Evolutionary conservation across 2,329 filamentous ascomycete genomes (phyloP), one percentile per base, ranked within the genome.

Genomic region (Elsinoe perseae): DNA sequence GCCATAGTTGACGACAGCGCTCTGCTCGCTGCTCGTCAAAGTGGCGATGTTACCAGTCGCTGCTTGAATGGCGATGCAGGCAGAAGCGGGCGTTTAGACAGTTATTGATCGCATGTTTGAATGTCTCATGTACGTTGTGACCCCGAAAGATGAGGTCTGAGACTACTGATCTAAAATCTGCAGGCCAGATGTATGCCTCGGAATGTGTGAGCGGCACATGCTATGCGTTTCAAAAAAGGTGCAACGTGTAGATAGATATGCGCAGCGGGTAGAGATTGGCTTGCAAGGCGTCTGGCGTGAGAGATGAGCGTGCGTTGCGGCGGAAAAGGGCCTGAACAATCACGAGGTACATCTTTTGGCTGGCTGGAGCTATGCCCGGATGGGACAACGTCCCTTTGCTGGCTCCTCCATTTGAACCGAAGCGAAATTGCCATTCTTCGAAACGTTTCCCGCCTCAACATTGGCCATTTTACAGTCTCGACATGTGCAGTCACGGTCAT

Each of bases 181-280:
- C 20, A 38, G 28, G 16, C 20, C 48, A 36, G 48, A 32, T 32
- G 28, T 16, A 34, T 52, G 48, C 48, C 48, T 52, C 48, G 48
- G 48, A 52, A 14, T 34, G 16, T 38, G 48, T 52, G 27, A 32
- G 27, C 48, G 48, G 48, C 48, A 52, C 48, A 52, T 52, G 48
- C 48, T 52, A 38, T 52, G 18, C 48, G 48, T 52, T 52, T 34
- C 28, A 52, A 38, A 32, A 38, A 50, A 25, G n/a, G 48, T 38
- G 48, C 48, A 52, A 28, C 25, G 28, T 36, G 30, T 32, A 52
- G 48, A 32, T 52, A 34, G 48, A 36, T 52, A 52, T 52, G 18
- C 21, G 16, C 21, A n/a, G 18, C 28, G 18, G 48, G 48, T 38
- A 21, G 25, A 52, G 48, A 52, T 52, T 52, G 48, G 32, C 48